A percentile compares a stretch with the other conserved stretches of the same genome.
Conservation (phyloP, 169 alveolate genomes). For the Babesia gibsoni region DNA sequence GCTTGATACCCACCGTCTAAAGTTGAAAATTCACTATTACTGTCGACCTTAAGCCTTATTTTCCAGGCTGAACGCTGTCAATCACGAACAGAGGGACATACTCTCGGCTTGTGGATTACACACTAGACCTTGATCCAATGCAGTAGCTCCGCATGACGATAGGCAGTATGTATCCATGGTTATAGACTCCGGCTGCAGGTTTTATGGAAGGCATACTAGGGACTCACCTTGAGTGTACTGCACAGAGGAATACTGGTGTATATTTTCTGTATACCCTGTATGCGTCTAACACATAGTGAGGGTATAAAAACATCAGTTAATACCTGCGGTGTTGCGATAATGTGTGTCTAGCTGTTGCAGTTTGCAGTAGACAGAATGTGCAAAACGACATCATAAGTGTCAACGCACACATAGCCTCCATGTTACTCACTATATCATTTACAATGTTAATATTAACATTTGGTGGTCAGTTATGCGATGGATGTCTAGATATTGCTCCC, state of each 20-base stretch:
- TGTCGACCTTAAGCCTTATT: slow-evolving; percentile 44
- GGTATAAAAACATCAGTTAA: not conserved
- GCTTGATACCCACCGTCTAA: slow-evolving; percentile 2
- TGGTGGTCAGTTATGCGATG: not conserved
- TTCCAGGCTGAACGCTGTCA: slow-evolving; percentile 54
- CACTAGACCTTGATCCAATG: slow-evolving; percentile 24
- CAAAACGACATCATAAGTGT: slow-evolving; percentile 6
- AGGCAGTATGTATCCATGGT: slow-evolving; percentile 50
- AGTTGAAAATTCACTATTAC: slow-evolving; percentile 9
- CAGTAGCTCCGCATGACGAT: slow-evolving; percentile 36
- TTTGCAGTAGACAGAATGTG: not conserved
- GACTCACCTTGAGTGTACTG: slow-evolving; percentile 33
- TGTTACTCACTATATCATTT: not conserved
- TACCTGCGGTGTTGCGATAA: not conserved
- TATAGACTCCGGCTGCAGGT: slow-evolving; percentile 54
- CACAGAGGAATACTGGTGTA: slow-evolving; percentile 46
- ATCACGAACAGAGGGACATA: not conserved
- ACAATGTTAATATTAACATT: not conserved
- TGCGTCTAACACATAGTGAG: not conserved
- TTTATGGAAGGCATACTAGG: not conserved
- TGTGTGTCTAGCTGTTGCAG: not conserved
- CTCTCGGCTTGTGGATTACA: slow-evolving; percentile 67
- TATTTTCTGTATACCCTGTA: slow-evolving; percentile 20
- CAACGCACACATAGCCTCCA: slow-evolving; percentile 14
- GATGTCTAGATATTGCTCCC: not conserved